These are phyloP conservation scores for Cercospora sojina DNA, from an alignment of 2,329 filamentous ascomycete species.

Conservation along the genomic window DNA sequence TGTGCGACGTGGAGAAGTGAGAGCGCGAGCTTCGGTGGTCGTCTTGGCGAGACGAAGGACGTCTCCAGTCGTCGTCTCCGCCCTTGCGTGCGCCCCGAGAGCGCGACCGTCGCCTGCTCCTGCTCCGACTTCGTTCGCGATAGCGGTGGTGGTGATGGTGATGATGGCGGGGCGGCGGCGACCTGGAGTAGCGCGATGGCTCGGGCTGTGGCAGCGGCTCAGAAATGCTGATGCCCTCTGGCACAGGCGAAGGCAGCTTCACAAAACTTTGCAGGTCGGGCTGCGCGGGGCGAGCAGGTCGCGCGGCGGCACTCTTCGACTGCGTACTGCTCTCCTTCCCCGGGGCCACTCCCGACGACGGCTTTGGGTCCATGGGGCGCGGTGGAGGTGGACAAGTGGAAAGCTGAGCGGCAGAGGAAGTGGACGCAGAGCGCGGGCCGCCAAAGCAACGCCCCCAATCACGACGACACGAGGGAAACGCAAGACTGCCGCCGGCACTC, in stretches of 20 bases:
- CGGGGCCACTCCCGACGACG: neutral
- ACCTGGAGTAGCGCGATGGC: slow-evolving; percentile 15
- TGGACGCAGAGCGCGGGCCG: slow-evolving; percentile 3
- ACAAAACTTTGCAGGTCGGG: slow-evolving; percentile 7
- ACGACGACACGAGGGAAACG: slow-evolving; percentile 7
- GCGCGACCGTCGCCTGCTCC: slow-evolving; percentile 14
- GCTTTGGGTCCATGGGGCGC: slow-evolving; percentile 8
- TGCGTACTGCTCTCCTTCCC: slow-evolving; percentile 5
- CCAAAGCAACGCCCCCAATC: slow-evolving; percentile 4
- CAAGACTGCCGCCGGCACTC: neutral
- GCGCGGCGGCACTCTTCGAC: neutral
- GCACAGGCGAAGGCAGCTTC: slow-evolving; percentile 13
- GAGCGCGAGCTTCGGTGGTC: slow-evolving; percentile 11
- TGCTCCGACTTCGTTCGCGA: slow-evolving; percentile 18
- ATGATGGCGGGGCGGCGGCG: slow-evolving; percentile 15
- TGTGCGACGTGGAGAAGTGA: slow-evolving; percentile 27
- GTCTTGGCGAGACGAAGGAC: slow-evolving; percentile 20
- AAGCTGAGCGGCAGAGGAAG: neutral
- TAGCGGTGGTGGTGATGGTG: slow-evolving; percentile 17
- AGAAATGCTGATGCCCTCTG: slow-evolving; percentile 12
- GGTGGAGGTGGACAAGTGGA: slow-evolving; percentile 5
- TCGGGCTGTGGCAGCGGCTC: slow-evolving; percentile 14
- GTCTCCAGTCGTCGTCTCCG: slow-evolving; percentile 11
- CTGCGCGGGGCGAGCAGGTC: neutral
- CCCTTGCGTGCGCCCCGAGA: slow-evolving; percentile 12